These are phyloP conservation scores for Cephaloascus albidus DNA, from an alignment of 805 yeast genomes.

Conservation along the genomic window DNA sequence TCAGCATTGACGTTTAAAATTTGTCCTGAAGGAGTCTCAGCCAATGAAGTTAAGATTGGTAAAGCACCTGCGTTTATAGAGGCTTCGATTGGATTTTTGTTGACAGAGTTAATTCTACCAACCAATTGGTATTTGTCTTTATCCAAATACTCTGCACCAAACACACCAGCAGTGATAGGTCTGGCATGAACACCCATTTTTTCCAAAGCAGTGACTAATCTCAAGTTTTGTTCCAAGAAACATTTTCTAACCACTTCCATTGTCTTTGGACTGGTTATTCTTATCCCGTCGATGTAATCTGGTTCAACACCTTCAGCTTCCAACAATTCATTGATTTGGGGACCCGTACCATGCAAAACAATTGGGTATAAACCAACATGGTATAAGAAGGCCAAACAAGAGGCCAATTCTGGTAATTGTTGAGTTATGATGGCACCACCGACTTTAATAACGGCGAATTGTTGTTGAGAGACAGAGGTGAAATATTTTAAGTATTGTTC, in stretches of 20 bases:
- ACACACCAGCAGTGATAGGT: conserved; percentile 97
- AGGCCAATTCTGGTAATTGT: conserved; percentile 85
- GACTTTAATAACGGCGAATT: conserved; percentile 96
- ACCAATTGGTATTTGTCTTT: conserved; percentile 86
- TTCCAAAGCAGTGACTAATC: conserved; percentile 92
- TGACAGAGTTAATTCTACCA: conserved; percentile 80
- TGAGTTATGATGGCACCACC: conserved; percentile 99
- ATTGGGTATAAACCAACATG: conserved; percentile 97
- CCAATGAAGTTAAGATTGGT: conserved; percentile 92
- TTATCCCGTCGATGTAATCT: conserved; percentile 89
- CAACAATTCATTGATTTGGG: conserved; percentile 90
- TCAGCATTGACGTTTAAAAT: conserved; percentile 96
- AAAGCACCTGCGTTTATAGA: conserved; percentile 93
- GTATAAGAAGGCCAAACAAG: conserved; percentile 90
- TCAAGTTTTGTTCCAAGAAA: conserved; percentile 90
- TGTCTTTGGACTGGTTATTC: conserved; percentile 89
- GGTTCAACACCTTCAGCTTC: conserved; percentile 96
- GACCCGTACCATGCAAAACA: conserved; percentile 97
- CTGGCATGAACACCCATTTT: conserved; percentile 96
- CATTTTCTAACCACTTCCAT: conserved; percentile 95
- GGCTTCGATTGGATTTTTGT: conserved; percentile 86
- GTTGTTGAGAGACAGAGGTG: conserved; percentile 93
- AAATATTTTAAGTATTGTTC: conserved; percentile 95
- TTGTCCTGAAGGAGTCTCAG: conserved; percentile 96
- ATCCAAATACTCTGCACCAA: conserved; percentile 86